phyloP scores from a whole-genome alignment of 495 filamentous ascomycete species.

The Talaromyces stipitatus region DNA sequence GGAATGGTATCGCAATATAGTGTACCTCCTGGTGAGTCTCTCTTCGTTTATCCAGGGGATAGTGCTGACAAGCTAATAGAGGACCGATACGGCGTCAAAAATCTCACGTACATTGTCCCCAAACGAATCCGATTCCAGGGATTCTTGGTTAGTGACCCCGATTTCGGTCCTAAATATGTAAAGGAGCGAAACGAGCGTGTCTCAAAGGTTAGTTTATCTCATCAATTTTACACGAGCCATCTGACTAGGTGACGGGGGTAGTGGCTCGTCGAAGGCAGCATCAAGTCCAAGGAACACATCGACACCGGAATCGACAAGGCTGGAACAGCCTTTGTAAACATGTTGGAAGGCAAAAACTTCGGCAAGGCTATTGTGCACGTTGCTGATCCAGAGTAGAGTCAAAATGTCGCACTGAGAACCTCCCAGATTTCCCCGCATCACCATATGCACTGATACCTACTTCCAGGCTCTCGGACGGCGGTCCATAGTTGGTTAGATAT shows the following conservation, averaged over 20 bases:
- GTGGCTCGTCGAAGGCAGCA: slow-evolving; percentile 57
- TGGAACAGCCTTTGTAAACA: slow-evolving; percentile 68
- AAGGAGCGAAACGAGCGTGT: slow-evolving; percentile 57
- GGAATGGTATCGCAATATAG: slow-evolving; percentile 82
- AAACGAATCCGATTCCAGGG: slow-evolving; percentile 63
- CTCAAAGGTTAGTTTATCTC: background rate
- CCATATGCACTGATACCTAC: background rate
- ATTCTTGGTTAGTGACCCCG: slow-evolving; percentile 63
- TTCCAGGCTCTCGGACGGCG: no score
- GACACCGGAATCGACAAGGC: slow-evolving; percentile 77
- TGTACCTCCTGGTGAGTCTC: slow-evolving; percentile 23
- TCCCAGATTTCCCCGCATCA: background rate
- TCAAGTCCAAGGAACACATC: slow-evolving; percentile 49
- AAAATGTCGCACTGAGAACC: background rate
- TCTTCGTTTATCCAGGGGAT: background rate
- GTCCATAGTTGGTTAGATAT: no score
- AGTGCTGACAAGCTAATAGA: slow-evolving; percentile 12
- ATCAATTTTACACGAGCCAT: slow-evolving; percentile 37
- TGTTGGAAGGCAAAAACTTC: slow-evolving; percentile 84
- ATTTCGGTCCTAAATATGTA: slow-evolving; percentile 63
- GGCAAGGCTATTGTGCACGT: slow-evolving; percentile 83
- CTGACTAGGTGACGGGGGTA: slow-evolving; percentile 21
- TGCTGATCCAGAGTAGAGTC: slow-evolving; percentile 17
- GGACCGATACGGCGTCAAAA: slow-evolving; percentile 60
- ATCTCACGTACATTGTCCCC: slow-evolving; percentile 44